A percentile compares a stretch with the other conserved stretches of the same genome.
These are phyloP conservation scores for Clavispora fructus DNA, from an alignment of 805 yeast genomes.

Conservation along the genomic window DNA sequence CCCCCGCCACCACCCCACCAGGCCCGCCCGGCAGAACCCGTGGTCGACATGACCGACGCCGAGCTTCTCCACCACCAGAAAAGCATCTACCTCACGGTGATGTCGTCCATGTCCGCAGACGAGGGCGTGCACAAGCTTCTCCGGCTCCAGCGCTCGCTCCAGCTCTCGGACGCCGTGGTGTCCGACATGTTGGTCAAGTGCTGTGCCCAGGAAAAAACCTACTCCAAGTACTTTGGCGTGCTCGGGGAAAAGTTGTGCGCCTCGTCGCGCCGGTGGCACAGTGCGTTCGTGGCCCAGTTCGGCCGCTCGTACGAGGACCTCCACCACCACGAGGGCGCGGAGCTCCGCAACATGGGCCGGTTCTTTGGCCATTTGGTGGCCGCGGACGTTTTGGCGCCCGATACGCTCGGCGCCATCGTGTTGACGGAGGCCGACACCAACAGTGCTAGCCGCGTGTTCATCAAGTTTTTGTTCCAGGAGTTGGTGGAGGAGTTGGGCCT, in stretches of 20 bases:
- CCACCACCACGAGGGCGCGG: conserved; percentile 66
- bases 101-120: conserved; percentile 86
- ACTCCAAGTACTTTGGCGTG: conserved; percentile 78
- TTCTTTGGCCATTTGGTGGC: conserved; percentile 84
- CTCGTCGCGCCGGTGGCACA: conserved; percentile 51
- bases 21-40: conserved; percentile 14
- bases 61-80: conserved; percentile 64
- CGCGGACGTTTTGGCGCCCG: conserved; percentile 63
- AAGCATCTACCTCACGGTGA: conserved; percentile 71
- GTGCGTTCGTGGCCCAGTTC: conserved; percentile 50
- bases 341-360: conserved; percentile 72
- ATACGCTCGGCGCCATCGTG: conserved; percentile 46
- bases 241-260: conserved; percentile 62
- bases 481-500: conserved; percentile 73
- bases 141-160: conserved; percentile 29
- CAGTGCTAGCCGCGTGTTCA: conserved; percentile 74
- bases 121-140: conserved; percentile 88
- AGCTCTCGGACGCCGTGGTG: conserved; percentile 32
- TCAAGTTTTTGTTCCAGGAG: conserved; percentile 77
- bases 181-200: conserved; percentile 73
- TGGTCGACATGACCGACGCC: conserved; percentile 66
- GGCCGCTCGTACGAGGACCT: conserved; percentile 48
- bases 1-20: too few relatives aligned
- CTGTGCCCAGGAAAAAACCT: conserved; percentile 81
- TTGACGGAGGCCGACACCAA: conserved; percentile 70